phyloP scores from a whole-genome alignment of 176 grass and related monocot genomes.

The Carex kokanica region DNA sequence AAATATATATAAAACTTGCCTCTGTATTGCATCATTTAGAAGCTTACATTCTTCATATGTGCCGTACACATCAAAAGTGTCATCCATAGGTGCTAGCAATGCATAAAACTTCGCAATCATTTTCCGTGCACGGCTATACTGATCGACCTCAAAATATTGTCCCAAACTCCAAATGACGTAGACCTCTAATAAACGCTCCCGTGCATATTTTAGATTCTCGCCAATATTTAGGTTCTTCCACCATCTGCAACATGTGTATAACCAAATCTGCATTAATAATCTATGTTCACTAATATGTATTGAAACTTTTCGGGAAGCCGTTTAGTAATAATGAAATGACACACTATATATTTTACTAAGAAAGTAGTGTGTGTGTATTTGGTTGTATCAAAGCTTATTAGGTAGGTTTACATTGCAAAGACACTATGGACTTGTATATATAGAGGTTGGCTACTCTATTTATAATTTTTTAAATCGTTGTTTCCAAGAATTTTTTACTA shows the following conservation, averaged over 20 bases:
- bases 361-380: background rate
- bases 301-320: background rate
- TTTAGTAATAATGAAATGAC: no score
- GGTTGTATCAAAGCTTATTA: no score
- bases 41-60: background rate
- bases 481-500: no score
- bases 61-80: background rate
- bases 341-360: background rate
- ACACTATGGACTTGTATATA: no score
- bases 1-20: background rate
- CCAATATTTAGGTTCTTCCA: conserved; percentile 29
- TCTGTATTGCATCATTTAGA: background rate
- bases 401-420: no score
- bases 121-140: background rate
- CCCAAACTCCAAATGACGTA: conserved; percentile 13
- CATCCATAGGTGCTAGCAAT: background rate
- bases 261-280: no score
- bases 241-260: conserved; percentile 33
- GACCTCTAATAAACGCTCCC: conserved; percentile 36
- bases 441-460: no score
- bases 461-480: no score
- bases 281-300: no score
- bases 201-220: conserved; percentile 20
- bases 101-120: background rate
- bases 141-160: conserved; percentile 25